Evolutionary conservation across 345 rosid genomes (phyloP).

Genomic region (Physaria fendleri): DNA sequence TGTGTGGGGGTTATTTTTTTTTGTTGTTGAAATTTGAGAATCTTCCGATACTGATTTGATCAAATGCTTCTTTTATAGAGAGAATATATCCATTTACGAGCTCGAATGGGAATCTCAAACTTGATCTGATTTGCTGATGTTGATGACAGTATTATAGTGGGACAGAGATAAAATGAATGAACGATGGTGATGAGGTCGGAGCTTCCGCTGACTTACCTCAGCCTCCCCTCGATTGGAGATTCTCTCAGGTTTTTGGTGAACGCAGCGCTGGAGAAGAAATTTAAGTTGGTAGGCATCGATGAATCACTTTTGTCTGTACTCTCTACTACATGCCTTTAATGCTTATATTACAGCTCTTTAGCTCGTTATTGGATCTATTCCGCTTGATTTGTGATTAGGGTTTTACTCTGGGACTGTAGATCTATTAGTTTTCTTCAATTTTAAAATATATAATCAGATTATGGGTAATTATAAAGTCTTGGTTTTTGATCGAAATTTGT

Average conservation of each 20-base stretch:
- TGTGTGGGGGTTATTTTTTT: conserved; percentile 2
- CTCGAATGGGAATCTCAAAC: neutral
- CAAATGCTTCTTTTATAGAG: conserved; percentile 10
- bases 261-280: conserved; percentile 93
- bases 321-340: neutral
- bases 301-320: neutral
- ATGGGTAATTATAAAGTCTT: neutral
- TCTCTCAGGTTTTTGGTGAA: conserved; percentile 98
- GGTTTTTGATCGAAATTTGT: neutral
- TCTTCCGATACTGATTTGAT: conserved; percentile 29
- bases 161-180: conserved; percentile 5
- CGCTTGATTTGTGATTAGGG: conserved; percentile 13
- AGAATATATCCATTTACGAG: neutral
- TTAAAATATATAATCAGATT: neutral
- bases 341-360: neutral
- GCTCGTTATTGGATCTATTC: conserved; percentile 12
- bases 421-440: neutral
- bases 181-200: conserved; percentile 18
- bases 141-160: neutral
- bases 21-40: conserved; percentile 26
- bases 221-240: conserved; percentile 87
- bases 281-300: conserved; percentile 59
- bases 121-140: neutral
- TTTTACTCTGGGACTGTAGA: conserved; percentile 4
- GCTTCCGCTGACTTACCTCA: conserved; percentile 26